Percentiles rank a stretch among this genome's conserved stretches.
These are phyloP conservation scores for Chalciporus sphaerocephalus DNA, from an alignment of 768 basidiomycete genomes.

Conservation along the genomic window DNA sequence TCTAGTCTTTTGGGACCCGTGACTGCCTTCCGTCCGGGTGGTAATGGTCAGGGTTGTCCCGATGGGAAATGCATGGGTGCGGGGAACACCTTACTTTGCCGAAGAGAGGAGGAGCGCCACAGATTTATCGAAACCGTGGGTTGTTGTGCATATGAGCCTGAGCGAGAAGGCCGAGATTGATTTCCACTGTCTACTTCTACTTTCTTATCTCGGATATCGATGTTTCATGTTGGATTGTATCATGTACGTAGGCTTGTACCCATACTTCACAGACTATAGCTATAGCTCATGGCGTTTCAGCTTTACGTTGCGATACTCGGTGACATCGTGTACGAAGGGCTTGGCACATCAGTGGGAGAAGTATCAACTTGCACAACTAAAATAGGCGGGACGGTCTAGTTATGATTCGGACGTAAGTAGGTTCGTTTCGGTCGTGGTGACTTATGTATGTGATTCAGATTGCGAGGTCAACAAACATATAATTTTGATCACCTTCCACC, in stretches of 20 bases:
- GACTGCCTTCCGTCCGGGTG: conserved; percentile 9
- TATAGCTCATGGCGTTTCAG: background rate
- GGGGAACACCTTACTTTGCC: conserved; percentile 36
- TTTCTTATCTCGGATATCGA: too few relatives aligned
- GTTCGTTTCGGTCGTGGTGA: too few relatives aligned
- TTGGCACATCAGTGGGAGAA: background rate
- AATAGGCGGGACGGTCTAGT: too few relatives aligned
- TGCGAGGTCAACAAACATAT: too few relatives aligned
- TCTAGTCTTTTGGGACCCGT: conserved; percentile 15
- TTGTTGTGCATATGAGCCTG: conserved; percentile 46
- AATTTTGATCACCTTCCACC: too few relatives aligned
- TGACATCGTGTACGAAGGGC: background rate
- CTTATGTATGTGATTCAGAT: too few relatives aligned
- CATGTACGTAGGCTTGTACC: conserved; percentile 10
- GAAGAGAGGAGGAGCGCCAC: conserved; percentile 40
- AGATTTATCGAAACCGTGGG: conserved; percentile 43
- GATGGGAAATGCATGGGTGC: conserved; percentile 40
- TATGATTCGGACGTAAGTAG: too few relatives aligned
- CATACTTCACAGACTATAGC: conserved; percentile 1
- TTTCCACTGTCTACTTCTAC: background rate
- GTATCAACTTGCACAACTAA: background rate
- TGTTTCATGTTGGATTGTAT: conserved; percentile 1
- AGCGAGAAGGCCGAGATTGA: conserved; percentile 5
- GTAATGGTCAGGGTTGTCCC: conserved; percentile 24
- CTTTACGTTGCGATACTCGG: background rate